phyloP scores from a whole-genome alignment of 2,329 filamentous ascomycete genomes.

The Paramyrothecium sp. region DNA sequence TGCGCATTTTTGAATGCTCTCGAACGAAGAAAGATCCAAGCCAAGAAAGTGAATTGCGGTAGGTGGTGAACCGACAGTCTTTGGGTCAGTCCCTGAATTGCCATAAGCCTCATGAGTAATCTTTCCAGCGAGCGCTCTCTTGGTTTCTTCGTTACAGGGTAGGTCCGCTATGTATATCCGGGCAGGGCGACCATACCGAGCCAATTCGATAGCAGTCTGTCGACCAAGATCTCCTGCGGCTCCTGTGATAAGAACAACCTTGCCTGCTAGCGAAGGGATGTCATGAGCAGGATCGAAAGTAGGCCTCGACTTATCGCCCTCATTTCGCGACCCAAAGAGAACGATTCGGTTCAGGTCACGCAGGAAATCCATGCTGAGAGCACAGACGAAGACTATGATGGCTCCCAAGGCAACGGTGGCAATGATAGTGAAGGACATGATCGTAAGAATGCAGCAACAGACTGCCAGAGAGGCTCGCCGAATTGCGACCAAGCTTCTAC shows the following conservation, averaged over 20 bases:
- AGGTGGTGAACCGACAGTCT: background rate
- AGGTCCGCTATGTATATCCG: slow-evolving; percentile 7
- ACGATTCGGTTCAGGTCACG: background rate
- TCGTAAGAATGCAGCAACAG: too few relatives aligned
- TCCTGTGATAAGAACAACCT: slow-evolving; percentile 78
- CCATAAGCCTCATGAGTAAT: background rate
- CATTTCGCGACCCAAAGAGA: background rate
- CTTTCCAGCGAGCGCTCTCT: background rate
- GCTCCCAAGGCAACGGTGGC: background rate
- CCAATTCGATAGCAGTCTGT: slow-evolving; percentile 6
- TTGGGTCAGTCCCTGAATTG: background rate
- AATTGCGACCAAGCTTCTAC: too few relatives aligned
- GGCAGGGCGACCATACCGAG: slow-evolving; percentile 3
- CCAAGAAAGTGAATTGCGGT: background rate
- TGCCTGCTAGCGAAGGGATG: slow-evolving; percentile 66
- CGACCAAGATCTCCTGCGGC: slow-evolving; percentile 79
- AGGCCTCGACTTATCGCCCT: background rate
- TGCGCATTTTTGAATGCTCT: background rate
- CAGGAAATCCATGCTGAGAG: background rate
- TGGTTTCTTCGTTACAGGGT: background rate
- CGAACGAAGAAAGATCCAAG: slow-evolving; percentile 1
- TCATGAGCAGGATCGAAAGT: slow-evolving; percentile 17
- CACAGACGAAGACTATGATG: background rate
- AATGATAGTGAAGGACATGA: too few relatives aligned
- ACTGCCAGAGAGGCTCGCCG: too few relatives aligned